Conservation (phyloP, 148 eudicot genomes). For the Pharnaceum exiguum region DNA sequence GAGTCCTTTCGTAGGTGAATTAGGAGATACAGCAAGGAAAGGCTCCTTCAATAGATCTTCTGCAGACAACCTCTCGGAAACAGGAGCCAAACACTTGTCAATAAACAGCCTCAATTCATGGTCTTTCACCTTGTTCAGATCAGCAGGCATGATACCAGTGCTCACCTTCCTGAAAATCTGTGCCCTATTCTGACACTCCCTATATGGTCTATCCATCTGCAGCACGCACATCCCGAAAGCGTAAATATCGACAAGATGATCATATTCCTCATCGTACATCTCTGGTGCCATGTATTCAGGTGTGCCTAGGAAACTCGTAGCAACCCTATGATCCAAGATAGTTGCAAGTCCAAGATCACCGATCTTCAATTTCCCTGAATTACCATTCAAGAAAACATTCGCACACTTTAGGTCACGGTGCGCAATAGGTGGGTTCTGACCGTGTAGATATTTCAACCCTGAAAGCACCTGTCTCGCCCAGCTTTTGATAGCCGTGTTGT, state of each 20-base stretch:
- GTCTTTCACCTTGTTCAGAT: constrained; percentile 47
- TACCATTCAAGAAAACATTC: constrained; percentile 31
- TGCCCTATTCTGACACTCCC: constrained; percentile 14
- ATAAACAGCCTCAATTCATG: constrained; percentile 46
- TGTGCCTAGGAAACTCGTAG: constrained; percentile 8
- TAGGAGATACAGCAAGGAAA: too few species aligned
- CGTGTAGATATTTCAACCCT: constrained; percentile 23
- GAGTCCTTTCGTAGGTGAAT: too few species aligned
- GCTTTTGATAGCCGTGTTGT: constrained; percentile 22
- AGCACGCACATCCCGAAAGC: constrained; percentile 25
- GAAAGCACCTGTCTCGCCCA: constrained; percentile 24
- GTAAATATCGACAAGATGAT: constrained; percentile 22
- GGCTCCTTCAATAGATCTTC: constrained; percentile 47
- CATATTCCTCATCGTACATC: constrained; percentile 20
- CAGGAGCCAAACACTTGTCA: constrained; percentile 61
- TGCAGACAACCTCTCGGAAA: constrained; percentile 43
- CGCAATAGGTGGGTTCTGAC: constrained; percentile 24
- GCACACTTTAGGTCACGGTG: constrained; percentile 26
- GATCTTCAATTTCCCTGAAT: constrained; percentile 24
- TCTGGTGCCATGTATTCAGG: constrained; percentile 34
- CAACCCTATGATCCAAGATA: background rate
- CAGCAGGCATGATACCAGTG: constrained; percentile 44
- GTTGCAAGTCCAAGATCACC: constrained; percentile 29
- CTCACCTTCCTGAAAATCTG: constrained; percentile 13
- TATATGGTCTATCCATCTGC: constrained; percentile 26